Base-by-base conservation (phyloP, 2,329 filamentous ascomycete genomes). In the Sordariomycetes sp. region DNA sequence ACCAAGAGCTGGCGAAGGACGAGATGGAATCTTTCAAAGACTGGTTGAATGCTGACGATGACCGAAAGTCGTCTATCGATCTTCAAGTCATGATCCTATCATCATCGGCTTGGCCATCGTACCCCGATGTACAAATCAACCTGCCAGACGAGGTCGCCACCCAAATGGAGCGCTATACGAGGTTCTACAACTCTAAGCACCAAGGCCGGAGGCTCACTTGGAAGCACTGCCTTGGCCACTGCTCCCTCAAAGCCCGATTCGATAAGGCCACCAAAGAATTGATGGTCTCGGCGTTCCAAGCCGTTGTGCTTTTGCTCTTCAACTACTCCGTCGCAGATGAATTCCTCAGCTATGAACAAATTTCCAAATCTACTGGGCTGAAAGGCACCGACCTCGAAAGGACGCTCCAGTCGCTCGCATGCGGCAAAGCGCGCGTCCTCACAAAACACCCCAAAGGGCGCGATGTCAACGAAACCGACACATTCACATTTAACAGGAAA, bases 141-240 rank as follows among this genome's bases (percentile, higher is more conserved):
- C 70, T 98, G 6, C 90, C 92, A 1, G 61, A 72, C 6, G 75
- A 83, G 25, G 80, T 96, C 30, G 72, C 82, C 17, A 67, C 68
- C n/a, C 79, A 88, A 36, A 79, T 93, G 38, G 74, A 82, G 43
- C 76, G 79, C 30, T 98, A 94, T 49, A 86, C 94, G 48, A 53
- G 65, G 12, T 87, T 90, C 54, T 98, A 98, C 66, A 81, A 85
- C 55, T 72, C 66, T 50, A 96, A 95, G 59, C 88, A 98, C 53
- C 87, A 79, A 2, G 90, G 90, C 8, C 76, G 90, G 25, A 81
- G 83, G 36, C 68, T 98, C 24, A 79, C 79, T 3, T 98, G 92
- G 87, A 94, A 94, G 55, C 87, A 95, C 55, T 76, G 82, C 11
- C 72, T 98, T n/a, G 86, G 86, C 4, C 87, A 96, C 54, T 94